Conservation (phyloP, 2,329 filamentous ascomycete species). For the Cyphellophora attinorum region DNA sequence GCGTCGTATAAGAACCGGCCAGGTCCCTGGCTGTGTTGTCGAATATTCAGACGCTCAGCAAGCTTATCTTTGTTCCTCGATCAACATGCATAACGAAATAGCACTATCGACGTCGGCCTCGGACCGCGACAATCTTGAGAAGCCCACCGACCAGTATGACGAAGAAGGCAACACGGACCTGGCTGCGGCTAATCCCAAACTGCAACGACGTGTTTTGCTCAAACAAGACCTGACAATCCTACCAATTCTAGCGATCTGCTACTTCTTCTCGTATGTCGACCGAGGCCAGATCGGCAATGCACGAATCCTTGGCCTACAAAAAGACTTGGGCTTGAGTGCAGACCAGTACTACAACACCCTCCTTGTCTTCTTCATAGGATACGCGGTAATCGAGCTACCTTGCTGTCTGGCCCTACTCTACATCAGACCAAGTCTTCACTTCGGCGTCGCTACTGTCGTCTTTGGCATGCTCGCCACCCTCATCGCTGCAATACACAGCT, state of each 20-base stretch:
- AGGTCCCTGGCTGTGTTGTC: no score
- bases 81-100: no score
- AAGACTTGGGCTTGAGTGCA: constrained; percentile 5
- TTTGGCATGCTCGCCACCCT: constrained; percentile 4
- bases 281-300: constrained; percentile 9
- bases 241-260: constrained; percentile 1
- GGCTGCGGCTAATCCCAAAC: no score
- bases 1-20: no score
- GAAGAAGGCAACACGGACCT: no score
- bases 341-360: constrained; percentile 7
- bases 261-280: constrained; percentile 5
- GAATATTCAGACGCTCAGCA: no score
- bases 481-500: constrained; percentile 1
- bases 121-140: no score
- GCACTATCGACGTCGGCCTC: no score
- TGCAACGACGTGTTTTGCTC: constrained; percentile 2
- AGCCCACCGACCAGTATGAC: no score
- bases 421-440: constrained; percentile 1
- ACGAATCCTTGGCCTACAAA: constrained; percentile 6
- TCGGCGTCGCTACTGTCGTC: constrained; percentile 1
- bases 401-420: constrained; percentile 1
- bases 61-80: no score
- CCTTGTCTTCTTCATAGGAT: constrained; percentile 7
- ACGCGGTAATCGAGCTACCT: constrained; percentile 1
- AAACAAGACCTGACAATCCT: constrained; percentile 6